A percentile compares a stretch with the other conserved stretches of the same genome.
phyloP scores from a whole-genome alignment of 1,284 basidiomycete species.

The Irpex lacteus region DNA sequence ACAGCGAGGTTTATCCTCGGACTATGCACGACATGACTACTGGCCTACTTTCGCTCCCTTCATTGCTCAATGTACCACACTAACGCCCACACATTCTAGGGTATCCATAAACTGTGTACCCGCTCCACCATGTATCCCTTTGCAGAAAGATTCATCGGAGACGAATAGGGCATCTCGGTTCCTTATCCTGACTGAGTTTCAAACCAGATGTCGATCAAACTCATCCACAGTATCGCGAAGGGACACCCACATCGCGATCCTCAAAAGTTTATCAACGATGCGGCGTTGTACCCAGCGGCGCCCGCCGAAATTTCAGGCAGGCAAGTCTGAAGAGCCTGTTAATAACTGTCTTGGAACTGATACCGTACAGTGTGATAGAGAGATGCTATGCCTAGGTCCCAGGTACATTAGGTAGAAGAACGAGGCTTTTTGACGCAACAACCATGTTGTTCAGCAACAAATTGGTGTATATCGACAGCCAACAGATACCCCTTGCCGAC shows the following conservation, averaged over 20 bases:
- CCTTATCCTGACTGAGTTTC: background rate
- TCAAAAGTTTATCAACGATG: conserved; percentile 3
- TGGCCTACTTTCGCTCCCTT: background rate
- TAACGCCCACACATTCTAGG: background rate
- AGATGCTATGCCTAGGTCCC: background rate
- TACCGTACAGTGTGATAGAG: background rate
- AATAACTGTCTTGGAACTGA: background rate
- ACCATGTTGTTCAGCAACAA: background rate
- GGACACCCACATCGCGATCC: conserved; percentile 2
- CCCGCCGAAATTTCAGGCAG: background rate
- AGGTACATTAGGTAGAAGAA: background rate
- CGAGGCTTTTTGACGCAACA: background rate
- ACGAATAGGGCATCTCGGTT: conserved; percentile 5
- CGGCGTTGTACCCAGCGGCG: background rate
- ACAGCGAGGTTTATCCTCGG: background rate
- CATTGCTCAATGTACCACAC: background rate
- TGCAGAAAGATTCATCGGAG: background rate
- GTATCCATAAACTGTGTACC: background rate
- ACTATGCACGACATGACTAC: background rate
- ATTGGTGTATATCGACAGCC: background rate
- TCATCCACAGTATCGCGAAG: background rate
- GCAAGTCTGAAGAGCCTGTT: background rate
- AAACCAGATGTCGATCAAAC: background rate
- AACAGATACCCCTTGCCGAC: background rate
- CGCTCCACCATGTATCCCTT: background rate